Conservation (phyloP, 208 protist genomes). For the Zelonia costaricensis region DNA sequence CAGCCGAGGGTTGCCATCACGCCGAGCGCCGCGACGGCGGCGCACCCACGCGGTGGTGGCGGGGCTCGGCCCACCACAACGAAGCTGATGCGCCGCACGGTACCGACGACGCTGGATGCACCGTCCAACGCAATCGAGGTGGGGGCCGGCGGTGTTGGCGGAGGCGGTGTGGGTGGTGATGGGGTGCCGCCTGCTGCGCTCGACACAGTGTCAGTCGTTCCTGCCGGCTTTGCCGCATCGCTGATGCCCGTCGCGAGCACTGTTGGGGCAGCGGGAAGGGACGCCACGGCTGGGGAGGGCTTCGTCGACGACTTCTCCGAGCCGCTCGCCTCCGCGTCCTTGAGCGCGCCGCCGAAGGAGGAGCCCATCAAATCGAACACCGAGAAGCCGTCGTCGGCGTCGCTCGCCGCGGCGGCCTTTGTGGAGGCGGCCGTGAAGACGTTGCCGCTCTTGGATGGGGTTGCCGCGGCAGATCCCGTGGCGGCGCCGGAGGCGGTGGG, state of each 20-base stretch:
- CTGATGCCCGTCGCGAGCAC: too few relatives aligned
- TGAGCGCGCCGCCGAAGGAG: not conserved
- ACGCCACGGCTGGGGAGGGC: not conserved
- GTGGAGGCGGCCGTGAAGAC: not conserved
- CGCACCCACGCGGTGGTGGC: not conserved
- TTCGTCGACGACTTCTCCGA: not conserved
- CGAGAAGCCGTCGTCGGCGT: conserved; percentile 16
- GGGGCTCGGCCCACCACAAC: conserved; percentile 7
- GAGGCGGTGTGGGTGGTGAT: not conserved
- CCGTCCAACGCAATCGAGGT: conserved; percentile 19
- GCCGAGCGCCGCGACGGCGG: conserved; percentile 1
- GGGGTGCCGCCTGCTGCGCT: not conserved
- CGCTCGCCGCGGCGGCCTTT: not conserved
- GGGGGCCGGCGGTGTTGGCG: not conserved
- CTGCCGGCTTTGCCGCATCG: not conserved
- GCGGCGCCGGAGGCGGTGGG: not conserved
- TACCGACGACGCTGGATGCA: conserved; percentile 6
- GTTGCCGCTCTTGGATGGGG: not conserved
- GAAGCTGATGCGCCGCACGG: conserved; percentile 10
- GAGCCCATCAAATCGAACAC: conserved; percentile 24
- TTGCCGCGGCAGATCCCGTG: not conserved
- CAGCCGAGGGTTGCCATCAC: conserved; percentile 31
- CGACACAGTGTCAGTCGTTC: too few relatives aligned
- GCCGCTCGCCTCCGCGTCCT: conserved; percentile 7
- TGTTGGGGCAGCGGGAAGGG: not conserved